Percentiles rank a stretch among this genome's conserved stretches.
phyloP scores from a whole-genome alignment of 805 yeast genomes.

The Candida hispaniensis region DNA sequence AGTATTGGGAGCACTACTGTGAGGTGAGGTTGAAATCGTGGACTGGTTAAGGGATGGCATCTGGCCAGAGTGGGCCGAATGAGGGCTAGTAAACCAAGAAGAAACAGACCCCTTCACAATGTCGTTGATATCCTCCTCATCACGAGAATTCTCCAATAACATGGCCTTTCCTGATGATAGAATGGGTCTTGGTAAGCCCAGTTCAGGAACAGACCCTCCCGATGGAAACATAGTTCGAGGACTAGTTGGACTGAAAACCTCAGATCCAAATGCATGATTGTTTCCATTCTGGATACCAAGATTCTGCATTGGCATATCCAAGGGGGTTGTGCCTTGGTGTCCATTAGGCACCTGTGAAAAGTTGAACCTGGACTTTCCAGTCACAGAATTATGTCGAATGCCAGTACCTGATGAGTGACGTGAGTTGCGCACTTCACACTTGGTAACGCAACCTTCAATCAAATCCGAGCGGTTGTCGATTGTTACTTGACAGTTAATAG shows the following conservation, averaged over 20 bases:
- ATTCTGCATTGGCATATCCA: constrained; percentile 15
- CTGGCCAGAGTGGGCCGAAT: constrained; percentile 1
- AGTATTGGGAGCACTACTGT: constrained; percentile 5
- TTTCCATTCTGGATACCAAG: too few relatives aligned
- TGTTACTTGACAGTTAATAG: constrained; percentile 11
- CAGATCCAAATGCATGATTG: constrained; percentile 8
- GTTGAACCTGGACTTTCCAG: constrained; percentile 8
- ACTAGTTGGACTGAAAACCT: constrained; percentile 23
- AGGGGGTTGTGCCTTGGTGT: constrained; percentile 1
- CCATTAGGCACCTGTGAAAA: constrained; percentile 10
- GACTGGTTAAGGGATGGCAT: constrained; percentile 9
- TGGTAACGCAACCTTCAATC: constrained; percentile 7
- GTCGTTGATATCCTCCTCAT: constrained; percentile 17
- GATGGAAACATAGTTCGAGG: constrained; percentile 22
- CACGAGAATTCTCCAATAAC: constrained; percentile 4
- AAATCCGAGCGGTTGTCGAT: constrained; percentile 10
- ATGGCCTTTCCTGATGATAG: constrained; percentile 15
- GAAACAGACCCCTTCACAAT: constrained; percentile 17
- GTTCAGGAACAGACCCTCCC: constrained; percentile 12
- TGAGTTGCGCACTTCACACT: constrained; percentile 11
- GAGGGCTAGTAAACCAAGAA: constrained; percentile 15
- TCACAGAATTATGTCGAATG: constrained; percentile 12
- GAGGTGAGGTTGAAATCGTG: too few relatives aligned
- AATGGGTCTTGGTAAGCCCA: constrained; percentile 10
- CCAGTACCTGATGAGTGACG: constrained; percentile 10